Base-by-base conservation (phyloP, 78 protist species). In the Dictyostelium citrinum region DNA sequence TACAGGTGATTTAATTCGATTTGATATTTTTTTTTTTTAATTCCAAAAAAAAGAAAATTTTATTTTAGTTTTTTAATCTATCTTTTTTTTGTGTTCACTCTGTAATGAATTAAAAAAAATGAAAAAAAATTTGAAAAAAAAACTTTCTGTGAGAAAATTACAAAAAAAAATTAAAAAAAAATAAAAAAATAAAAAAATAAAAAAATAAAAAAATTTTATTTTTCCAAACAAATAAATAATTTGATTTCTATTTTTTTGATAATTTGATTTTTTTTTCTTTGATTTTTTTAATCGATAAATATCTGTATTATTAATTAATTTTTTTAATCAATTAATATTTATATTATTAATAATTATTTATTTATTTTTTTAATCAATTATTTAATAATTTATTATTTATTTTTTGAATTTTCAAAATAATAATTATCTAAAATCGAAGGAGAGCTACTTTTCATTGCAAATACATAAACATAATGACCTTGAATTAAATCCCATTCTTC, bases 401-500 rank as follows among this genome's bases (percentile, higher is more conserved):
- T 39, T 74, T 74, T 74, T 41, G 55, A 37, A 11, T 39, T 39
- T 74, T 84, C 83, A 51, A 84, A 84, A 37, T 46, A 43, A 84
- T 84, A 84, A 33, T 11, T 27, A 49, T 58, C 31, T 11, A 75
- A 70, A 8, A 45, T 74, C 14, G 80, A 14, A 33, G 83, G 41
- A 51, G 68, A 29, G 0, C 27, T 20, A 74, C 90, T 82, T 67
- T 95, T 82, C 0, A 55, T 80, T 35, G 95, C 90, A 33, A 82
- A 90, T 7, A 95, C 90, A 76, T 70, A 88, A 45, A 84, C 94
- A 83, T 90, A 95, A 75, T 88, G 91, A 35, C 82, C 60, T 79
- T 82, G 90, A 70, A 96, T 81, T 12, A 96, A 43, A 79, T 95
- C 58, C 96, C 91, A 82, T 81, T 91, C 97, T 88, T 83, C 90